Evolutionary conservation across 2,329 filamentous ascomycete genomes (phyloP).

Genomic region (Calonectria hawksworthii): DNA sequence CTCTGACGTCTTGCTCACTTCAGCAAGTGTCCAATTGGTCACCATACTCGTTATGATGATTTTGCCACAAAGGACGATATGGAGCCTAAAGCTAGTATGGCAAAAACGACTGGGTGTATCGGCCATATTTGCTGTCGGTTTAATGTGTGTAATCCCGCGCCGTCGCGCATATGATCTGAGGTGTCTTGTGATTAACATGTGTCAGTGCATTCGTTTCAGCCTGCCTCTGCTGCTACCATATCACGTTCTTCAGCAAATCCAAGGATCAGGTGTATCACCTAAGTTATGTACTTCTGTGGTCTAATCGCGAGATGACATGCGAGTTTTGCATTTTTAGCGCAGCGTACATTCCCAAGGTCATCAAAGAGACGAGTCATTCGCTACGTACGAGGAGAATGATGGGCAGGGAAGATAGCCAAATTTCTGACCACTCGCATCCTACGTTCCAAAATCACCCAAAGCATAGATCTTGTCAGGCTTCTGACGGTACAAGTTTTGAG

Average conservation of each 20-base stretch:
- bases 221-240: not conserved
- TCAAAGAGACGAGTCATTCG: not conserved
- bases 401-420: not conserved
- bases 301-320: not conserved
- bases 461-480: not conserved
- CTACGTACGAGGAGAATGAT: not conserved
- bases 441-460: not conserved
- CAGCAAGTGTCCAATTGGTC: not conserved
- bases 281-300: not conserved
- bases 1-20: not conserved
- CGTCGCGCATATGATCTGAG: not conserved
- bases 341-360: not conserved
- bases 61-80: not conserved
- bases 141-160: not conserved
- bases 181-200: not conserved
- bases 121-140: not conserved
- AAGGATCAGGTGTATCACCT: not conserved
- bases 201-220: not conserved
- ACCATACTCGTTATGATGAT: not conserved
- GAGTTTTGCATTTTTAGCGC: not conserved
- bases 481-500: not conserved
- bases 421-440: not conserved
- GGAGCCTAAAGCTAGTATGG: not conserved
- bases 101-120: not conserved
- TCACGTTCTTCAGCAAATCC: not conserved